These are phyloP conservation scores for Diplodia mutila DNA, from an alignment of 2,329 filamentous ascomycete genomes.

Conservation along the genomic window DNA sequence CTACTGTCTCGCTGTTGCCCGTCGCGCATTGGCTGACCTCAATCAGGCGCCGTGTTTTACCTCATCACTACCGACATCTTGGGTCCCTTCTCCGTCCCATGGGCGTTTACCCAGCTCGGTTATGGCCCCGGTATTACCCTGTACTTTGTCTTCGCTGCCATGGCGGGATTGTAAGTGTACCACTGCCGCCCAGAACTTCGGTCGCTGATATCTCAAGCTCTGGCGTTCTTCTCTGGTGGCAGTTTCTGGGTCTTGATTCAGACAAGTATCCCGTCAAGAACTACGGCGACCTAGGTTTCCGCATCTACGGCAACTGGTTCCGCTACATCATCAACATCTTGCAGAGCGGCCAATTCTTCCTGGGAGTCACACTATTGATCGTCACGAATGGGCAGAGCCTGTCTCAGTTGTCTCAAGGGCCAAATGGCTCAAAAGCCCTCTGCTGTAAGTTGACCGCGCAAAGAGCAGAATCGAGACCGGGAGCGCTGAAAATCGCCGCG, in stretches of 20 bases:
- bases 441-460: constrained; percentile 1
- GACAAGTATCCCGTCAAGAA: constrained; percentile 45
- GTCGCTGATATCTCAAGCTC: constrained; percentile 29
- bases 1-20: too few relatives aligned
- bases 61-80: constrained; percentile 51
- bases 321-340: constrained; percentile 45
- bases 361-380: constrained; percentile 58
- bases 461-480: not conserved
- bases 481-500: not conserved
- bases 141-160: constrained; percentile 43
- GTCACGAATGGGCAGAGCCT: constrained; percentile 59
- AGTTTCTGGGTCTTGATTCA: constrained; percentile 48
- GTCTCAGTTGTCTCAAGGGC: constrained; percentile 48
- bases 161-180: constrained; percentile 37
- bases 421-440: not conserved
- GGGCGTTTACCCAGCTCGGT: constrained; percentile 37
- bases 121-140: constrained; percentile 44
- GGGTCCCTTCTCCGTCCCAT: constrained; percentile 43
- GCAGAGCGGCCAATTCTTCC: constrained; percentile 49
- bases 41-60: constrained; percentile 44
- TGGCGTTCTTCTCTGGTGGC: constrained; percentile 46
- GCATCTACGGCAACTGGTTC: constrained; percentile 43
- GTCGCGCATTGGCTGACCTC: not conserved
- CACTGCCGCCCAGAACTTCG: too few relatives aligned
- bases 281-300: constrained; percentile 48